phyloP scores from a whole-genome alignment of 192 early-diverging fungal species.

The Helicostylum pulchrum region DNA sequence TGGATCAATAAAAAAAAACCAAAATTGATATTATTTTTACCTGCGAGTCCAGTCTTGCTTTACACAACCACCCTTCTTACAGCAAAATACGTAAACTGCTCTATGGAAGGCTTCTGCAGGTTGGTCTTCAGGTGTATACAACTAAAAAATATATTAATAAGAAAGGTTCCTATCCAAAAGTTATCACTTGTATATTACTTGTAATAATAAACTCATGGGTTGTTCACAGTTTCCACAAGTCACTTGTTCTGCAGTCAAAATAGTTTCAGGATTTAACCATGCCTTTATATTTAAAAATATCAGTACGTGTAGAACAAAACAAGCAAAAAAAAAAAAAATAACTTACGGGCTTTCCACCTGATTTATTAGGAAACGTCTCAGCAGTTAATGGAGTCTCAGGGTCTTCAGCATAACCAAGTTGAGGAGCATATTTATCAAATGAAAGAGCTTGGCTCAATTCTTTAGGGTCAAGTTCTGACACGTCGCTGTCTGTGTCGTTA shows the following conservation, averaged over 20 bases:
- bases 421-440: constrained; percentile 28
- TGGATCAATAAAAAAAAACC: not conserved
- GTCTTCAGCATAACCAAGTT: constrained; percentile 75
- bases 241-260: constrained; percentile 57
- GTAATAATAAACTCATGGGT: constrained; percentile 76
- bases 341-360: constrained; percentile 81
- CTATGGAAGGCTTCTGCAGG: constrained; percentile 86
- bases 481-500: constrained; percentile 12
- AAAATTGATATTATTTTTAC: constrained; percentile 20
- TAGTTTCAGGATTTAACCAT: constrained; percentile 78
- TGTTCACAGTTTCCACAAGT: constrained; percentile 70
- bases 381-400: constrained; percentile 55
- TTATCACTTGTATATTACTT: constrained; percentile 48
- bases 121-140: constrained; percentile 92
- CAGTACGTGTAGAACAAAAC: not conserved
- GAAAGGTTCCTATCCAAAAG: not conserved
- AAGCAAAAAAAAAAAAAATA: not conserved
- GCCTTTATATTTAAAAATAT: constrained; percentile 35
- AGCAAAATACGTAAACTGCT: constrained; percentile 89
- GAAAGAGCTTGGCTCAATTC: constrained; percentile 10
- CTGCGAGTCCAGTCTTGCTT: constrained; percentile 50
- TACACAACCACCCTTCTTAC: constrained; percentile 85
- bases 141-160: constrained; percentile 32
- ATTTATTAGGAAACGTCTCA: constrained; percentile 78
- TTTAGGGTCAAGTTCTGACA: constrained; percentile 13